These are phyloP conservation scores for Acacia acuminata DNA, from an alignment of 306 rosid genomes.

Conservation along the genomic window DNA sequence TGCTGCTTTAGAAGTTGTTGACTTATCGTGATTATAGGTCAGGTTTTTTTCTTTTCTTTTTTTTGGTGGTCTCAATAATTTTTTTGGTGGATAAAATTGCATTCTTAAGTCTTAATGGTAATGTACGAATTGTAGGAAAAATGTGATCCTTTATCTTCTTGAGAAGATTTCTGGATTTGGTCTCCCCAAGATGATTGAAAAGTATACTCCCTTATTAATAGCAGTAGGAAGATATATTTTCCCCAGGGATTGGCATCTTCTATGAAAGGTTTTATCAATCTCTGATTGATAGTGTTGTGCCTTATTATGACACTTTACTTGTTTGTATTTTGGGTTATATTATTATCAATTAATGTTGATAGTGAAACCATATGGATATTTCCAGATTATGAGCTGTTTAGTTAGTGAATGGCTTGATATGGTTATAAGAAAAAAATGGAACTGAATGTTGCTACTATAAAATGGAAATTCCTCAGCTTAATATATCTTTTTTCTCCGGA, in stretches of 20 bases:
- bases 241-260: not conserved
- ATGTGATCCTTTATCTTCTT: no score
- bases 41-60: no score
- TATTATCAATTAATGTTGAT: conserved; percentile 7
- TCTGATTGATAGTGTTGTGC: conserved; percentile 1
- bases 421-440: not conserved
- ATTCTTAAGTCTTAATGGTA: not conserved
- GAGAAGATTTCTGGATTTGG: conserved; percentile 25
- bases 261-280: conserved; percentile 6
- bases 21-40: no score
- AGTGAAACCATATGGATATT: conserved; percentile 5
- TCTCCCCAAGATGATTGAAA: not conserved
- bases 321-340: not conserved
- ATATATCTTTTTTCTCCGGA: conserved; percentile 14
- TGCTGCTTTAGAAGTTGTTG: conserved; percentile 1
- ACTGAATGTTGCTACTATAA: conserved; percentile 19
- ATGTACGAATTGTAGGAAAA: conserved; percentile 14
- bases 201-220: not conserved
- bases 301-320: not conserved
- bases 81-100: not conserved
- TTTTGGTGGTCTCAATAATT: not conserved
- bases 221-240: not conserved
- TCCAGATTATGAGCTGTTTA: conserved; percentile 5
- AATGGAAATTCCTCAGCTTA: not conserved
- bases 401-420: not conserved